Conservation (phyloP, 2,329 filamentous ascomycete genomes). For the Apiospora phragmitis region DNA sequence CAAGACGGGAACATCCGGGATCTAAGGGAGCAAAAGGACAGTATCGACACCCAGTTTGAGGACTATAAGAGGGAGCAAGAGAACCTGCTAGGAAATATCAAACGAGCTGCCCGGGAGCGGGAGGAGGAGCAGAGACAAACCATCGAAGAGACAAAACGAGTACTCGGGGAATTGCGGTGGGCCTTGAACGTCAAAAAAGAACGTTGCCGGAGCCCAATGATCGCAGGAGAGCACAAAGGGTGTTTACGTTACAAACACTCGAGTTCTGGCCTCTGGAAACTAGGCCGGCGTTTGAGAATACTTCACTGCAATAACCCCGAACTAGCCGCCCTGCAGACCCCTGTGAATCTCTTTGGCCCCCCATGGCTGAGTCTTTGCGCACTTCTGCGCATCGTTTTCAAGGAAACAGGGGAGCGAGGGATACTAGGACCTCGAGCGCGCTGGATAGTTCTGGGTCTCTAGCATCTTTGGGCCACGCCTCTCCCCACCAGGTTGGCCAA, state of each 20-base stretch:
- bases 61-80: conserved; percentile 67
- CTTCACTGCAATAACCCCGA: background rate
- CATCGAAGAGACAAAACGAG: conserved; percentile 58
- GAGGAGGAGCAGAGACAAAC: conserved; percentile 63
- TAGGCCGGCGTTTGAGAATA: background rate
- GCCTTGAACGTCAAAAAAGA: conserved; percentile 67
- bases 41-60: conserved; percentile 60
- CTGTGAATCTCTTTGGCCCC: background rate
- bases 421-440: background rate
- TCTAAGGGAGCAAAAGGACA: conserved; percentile 60
- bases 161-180: conserved; percentile 71
- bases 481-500: background rate
- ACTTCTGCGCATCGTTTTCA: background rate
- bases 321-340: background rate
- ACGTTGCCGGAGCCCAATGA: conserved; percentile 50
- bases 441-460: background rate
- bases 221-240: background rate
- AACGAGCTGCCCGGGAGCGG: conserved; percentile 54
- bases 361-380: background rate
- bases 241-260: background rate
- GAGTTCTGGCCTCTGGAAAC: background rate
- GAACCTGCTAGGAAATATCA: conserved; percentile 58
- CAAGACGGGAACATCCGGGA: conserved; percentile 68
- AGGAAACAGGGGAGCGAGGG: background rate
- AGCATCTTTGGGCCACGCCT: background rate